Evolutionary conservation across 2,329 filamentous ascomycete species (phyloP).

Genomic region (Raffaelea deltoideospora): DNA sequence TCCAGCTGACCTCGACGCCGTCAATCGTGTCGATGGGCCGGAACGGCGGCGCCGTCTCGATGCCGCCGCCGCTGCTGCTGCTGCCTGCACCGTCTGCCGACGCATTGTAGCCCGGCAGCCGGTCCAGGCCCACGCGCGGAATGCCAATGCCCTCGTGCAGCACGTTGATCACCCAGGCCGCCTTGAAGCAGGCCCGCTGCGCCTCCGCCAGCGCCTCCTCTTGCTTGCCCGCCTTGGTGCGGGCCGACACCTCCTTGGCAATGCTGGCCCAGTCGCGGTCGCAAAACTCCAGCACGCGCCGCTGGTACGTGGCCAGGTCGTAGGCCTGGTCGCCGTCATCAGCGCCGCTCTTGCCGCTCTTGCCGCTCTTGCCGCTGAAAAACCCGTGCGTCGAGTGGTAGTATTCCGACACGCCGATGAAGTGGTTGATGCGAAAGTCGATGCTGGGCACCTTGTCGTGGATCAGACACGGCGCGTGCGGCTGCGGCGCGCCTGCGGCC

Average conservation of each 20-base stretch:
- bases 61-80: constrained; percentile 57
- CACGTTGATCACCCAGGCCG: constrained; percentile 93
- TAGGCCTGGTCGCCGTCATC: constrained; percentile 52
- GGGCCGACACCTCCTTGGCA: constrained; percentile 35
- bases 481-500: no score
- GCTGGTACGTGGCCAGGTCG: constrained; percentile 79
- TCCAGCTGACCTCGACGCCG: constrained; percentile 91
- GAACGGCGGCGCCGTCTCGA: constrained; percentile 73
- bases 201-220: constrained; percentile 55
- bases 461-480: constrained; percentile 76
- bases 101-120: constrained; percentile 46
- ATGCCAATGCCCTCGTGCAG: constrained; percentile 92
- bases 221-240: constrained; percentile 52
- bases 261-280: constrained; percentile 70
- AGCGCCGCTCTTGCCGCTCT: constrained; percentile 41
- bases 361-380: constrained; percentile 53
- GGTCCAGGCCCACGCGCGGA: constrained; percentile 67
- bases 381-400: constrained; percentile 98
- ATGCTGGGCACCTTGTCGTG: constrained; percentile 91
- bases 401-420: constrained; percentile 94
- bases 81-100: constrained; percentile 57
- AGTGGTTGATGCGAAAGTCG: constrained; percentile 94
- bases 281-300: constrained; percentile 73
- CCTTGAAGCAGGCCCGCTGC: constrained; percentile 89
- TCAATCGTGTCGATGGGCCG: constrained; percentile 87